Evolutionary conservation across 495 filamentous ascomycete species (phyloP).

Genomic region (Bacidia rubella): DNA sequence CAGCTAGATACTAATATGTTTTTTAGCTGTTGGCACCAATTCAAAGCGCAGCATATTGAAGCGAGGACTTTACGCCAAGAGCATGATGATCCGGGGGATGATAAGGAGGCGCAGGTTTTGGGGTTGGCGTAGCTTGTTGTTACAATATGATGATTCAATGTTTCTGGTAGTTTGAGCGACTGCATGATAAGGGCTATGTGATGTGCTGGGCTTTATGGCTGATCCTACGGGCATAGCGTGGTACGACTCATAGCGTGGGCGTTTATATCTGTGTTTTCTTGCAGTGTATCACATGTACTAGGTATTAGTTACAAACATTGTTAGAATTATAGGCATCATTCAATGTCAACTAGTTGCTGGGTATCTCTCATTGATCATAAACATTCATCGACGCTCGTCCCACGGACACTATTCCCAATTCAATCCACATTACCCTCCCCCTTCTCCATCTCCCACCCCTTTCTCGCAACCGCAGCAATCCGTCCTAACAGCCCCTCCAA

Average conservation of each 20-base stretch:
- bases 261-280: neutral
- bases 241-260: neutral
- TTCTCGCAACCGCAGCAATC: constrained; percentile 10
- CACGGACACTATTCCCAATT: neutral
- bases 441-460: constrained; percentile 11
- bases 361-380: neutral
- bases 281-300: too few relatives aligned
- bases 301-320: too few relatives aligned
- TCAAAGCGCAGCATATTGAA: constrained; percentile 40
- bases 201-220: too few relatives aligned
- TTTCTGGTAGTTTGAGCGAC: constrained; percentile 3
- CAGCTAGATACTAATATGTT: constrained; percentile 7
- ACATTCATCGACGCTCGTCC: neutral
- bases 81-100: constrained; percentile 22
- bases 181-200: neutral
- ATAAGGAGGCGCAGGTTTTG: constrained; percentile 9
- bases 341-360: neutral
- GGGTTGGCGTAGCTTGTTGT: neutral
- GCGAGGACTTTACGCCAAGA: constrained; percentile 23
- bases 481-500: constrained; percentile 7
- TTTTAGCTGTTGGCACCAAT: constrained; percentile 58
- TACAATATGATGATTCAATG: neutral
- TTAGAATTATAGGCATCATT: neutral
- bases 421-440: neutral
- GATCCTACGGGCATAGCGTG: neutral